Conservation (phyloP, 176 grass and related monocot genomes). For the Ensete ventricosum region DNA sequence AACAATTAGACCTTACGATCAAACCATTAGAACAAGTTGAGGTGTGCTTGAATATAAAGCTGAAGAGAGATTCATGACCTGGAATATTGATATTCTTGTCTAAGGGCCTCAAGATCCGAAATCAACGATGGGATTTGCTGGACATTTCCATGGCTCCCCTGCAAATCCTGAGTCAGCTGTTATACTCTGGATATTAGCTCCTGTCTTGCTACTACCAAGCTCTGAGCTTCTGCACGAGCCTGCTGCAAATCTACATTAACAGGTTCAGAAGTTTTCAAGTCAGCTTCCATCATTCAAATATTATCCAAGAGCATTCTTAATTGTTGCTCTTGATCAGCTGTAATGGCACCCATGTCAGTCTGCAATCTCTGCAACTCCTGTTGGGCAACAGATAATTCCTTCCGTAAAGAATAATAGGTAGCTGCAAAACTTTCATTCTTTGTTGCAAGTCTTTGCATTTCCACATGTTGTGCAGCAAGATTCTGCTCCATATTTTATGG, state of each 20-base stretch:
- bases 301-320: constrained; percentile 55
- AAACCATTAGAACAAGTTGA: constrained; percentile 8
- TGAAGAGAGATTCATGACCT: constrained; percentile 30
- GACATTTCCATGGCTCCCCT: constrained; percentile 60
- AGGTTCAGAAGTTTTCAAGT: constrained; percentile 44
- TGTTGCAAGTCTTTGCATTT: constrained; percentile 70
- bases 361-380: constrained; percentile 74
- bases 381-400: constrained; percentile 58
- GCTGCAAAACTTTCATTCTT: constrained; percentile 58
- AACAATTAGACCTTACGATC: too few species aligned
- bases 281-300: constrained; percentile 71
- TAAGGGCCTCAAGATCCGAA: constrained; percentile 46
- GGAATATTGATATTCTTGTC: constrained; percentile 72
- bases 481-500: constrained; percentile 80
- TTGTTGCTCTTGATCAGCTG: constrained; percentile 59
- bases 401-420: constrained; percentile 51
- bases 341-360: constrained; percentile 33
- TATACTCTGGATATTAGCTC: constrained; percentile 43
- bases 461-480: constrained; percentile 45
- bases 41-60: constrained; percentile 12
- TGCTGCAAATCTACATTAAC: constrained; percentile 69
- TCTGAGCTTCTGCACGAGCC: constrained; percentile 57
- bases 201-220: constrained; percentile 43
- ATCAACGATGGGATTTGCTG: constrained; percentile 60
- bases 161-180: constrained; percentile 77